Evolutionary conservation across 1,284 basidiomycete species (phyloP).

Genomic region (Cutaneotrichosporon cavernicola): DNA sequence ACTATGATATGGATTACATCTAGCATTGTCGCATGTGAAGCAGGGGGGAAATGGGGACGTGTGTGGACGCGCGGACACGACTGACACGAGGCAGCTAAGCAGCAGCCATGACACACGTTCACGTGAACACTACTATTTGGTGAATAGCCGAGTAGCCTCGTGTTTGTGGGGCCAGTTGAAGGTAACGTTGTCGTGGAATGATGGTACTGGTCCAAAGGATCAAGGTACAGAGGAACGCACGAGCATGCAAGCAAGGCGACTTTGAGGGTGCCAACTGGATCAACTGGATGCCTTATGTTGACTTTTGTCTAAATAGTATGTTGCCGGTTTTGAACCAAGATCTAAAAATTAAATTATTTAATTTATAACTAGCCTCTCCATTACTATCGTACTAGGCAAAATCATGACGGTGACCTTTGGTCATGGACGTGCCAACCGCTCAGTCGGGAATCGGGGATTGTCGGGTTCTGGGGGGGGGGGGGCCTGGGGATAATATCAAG

Average conservation of each 20-base stretch:
- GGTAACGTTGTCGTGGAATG: not conserved
- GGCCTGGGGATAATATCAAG: too few species aligned
- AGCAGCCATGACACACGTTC: too few species aligned
- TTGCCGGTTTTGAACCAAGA: constrained; percentile 32
- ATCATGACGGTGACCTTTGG: too few species aligned
- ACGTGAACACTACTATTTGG: not conserved
- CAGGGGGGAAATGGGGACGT: not conserved
- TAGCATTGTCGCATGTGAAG: not conserved
- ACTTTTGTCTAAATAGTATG: constrained; percentile 14
- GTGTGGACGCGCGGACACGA: not conserved
- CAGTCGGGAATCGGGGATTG: too few species aligned
- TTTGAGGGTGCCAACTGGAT: too few species aligned
- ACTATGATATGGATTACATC: not conserved
- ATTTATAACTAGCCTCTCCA: constrained; percentile 6
- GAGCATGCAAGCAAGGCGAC: too few species aligned
- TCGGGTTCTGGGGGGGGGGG: too few species aligned
- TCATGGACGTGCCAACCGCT: too few species aligned
- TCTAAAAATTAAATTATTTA: constrained; percentile 23
- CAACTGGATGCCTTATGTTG: constrained; percentile 6
- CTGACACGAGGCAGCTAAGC: not conserved
- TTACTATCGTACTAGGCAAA: constrained; percentile 1
- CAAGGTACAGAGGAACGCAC: too few species aligned
- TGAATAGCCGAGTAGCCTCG: not conserved
- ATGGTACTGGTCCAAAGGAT: not conserved
- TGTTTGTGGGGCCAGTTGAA: not conserved